Conservation (phyloP, 768 basidiomycete genomes). For the Mycena chlorophos region DNA sequence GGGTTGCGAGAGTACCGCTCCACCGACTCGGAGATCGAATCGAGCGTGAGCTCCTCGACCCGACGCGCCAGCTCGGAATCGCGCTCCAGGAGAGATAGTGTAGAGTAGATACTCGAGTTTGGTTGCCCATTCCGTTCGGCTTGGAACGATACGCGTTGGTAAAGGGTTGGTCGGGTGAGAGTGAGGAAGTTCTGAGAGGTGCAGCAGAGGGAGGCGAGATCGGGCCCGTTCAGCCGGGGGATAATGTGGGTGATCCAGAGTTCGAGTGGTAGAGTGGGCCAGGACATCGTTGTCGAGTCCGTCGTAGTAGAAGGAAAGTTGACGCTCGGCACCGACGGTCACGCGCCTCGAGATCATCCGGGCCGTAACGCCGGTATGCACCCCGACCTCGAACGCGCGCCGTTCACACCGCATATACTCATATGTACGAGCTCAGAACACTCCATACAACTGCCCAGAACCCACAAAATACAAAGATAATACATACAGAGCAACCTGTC, state of each 20-base stretch:
- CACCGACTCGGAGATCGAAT: not conserved
- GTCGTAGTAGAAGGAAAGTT: too few relatives aligned
- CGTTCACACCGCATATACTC: too few relatives aligned
- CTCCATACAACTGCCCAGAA: too few relatives aligned
- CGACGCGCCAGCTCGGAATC: conserved; percentile 4
- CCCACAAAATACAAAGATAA: too few relatives aligned
- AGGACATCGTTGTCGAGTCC: not conserved
- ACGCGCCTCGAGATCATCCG: too few relatives aligned
- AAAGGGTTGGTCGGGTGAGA: not conserved
- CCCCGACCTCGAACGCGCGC: too few relatives aligned
- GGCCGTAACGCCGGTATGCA: too few relatives aligned
- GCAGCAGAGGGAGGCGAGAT: not conserved
- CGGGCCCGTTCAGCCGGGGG: not conserved
- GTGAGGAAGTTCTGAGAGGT: not conserved
- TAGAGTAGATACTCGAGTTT: not conserved
- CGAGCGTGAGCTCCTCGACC: conserved; percentile 13
- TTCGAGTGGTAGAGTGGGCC: not conserved
- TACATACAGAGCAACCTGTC: too few relatives aligned
- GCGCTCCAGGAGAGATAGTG: conserved; percentile 9
- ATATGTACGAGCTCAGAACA: too few relatives aligned
- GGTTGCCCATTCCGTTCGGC: not conserved
- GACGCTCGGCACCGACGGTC: too few relatives aligned
- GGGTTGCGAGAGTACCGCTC: conserved; percentile 5
- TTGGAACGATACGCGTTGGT: not conserved
- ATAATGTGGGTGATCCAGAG: not conserved